Base-by-base conservation (phyloP, 164 flowering plant genomes). In the Kingdonia uniflora region DNA sequence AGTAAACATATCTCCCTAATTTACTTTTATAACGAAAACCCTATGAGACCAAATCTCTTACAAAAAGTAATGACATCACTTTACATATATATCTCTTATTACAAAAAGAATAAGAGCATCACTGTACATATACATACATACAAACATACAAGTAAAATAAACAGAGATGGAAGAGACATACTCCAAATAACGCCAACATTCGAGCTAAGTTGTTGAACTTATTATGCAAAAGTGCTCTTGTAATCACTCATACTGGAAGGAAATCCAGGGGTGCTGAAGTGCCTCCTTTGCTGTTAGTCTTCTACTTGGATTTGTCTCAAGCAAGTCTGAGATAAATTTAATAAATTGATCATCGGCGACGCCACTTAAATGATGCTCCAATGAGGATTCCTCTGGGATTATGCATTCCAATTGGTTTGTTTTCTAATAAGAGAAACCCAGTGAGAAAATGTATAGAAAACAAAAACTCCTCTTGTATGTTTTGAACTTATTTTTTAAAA, bases 281-380 rank as follows among this genome's bases (percentile, higher is more conserved):
- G 98, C 98, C 43, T 88, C 84, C 24, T 54, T 69, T 20, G 95
- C 98, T 1, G 88, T 76, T 0, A 77, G 88, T 11, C 98, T 85
- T 46, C 76, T 74, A 38, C 57, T 33, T 11, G 98, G 96, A 51
- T 92, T 84, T 29, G 67, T 68, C 71, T 80, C 75, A 20, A 92
- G 94, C 77, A 92, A 67, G 52, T 42, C 54, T 51, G 58, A 73
- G 6, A 86, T 24, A 41, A 92, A 92, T 44, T 76, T 73, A 7
- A 78, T 42, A 58, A 92, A 84, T 42, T 49, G 59, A 14, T 42
- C 42, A 63, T 92, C 96, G 17, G 73, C 70, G 48, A 71, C 63
- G n/a, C n/a, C n/a, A 43, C 60, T 73, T 29, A 87, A 69, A 20
- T 69, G 88, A 54, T 72, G 59, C 69, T 80, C 82, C 73, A 92